Evolutionary conservation across 192 early-diverging fungal genomes (phyloP), one percentile per base, ranked within the genome.

Genomic region (Entophlyctis luteolus): DNA sequence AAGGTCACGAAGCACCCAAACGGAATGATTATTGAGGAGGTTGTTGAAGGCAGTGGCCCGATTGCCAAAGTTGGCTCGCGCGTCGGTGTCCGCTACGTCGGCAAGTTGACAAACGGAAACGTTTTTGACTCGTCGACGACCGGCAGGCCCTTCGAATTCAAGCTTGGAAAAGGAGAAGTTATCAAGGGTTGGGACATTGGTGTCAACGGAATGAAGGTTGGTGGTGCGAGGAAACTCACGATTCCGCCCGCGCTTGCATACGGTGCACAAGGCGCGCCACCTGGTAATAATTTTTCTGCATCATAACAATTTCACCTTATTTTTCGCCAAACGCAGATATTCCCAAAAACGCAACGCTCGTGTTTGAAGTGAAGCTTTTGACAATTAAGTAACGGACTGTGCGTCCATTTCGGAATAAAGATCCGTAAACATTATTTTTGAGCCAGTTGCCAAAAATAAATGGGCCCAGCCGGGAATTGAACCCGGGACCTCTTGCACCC

Each of bases 131-230:
- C 88, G 79, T 96, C 96, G 85, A 91, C 86, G 46, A 86, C 84
- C 67, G 84, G 88, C 66, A 71, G 65, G 60, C 92, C 93, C 0
- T 95, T 98, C 80, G 85, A 73, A 73, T 96, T 98, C 84, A 83
- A 83, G 50, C 80, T 98, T 36, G 93, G 93, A 28, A 75, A 71
- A 48, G 82, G 82, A 14, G 92, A 98, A 76, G 96, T 98, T 58
- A 98, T 98, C 78, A 90, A 92, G 77, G 96, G 94, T 53, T 96
- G 94, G 95, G 95, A 98, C 79, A 67, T 87, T 18, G 96, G 96
- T 22, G 68, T 81, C 45, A 28, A 52, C 12, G 94, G 94, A 32
- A 96, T 98, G 96, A 85, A 85, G 77, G 83, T 90, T 57, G 96
- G 96, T 59, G 93, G 91, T 62, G 88, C 90, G 72, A 87, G 94